Percentiles rank a stretch among this genome's conserved stretches.
Evolutionary conservation across 78 protist genomes (phyloP).

Genomic region (Dictyostelium discoideum): DNA sequence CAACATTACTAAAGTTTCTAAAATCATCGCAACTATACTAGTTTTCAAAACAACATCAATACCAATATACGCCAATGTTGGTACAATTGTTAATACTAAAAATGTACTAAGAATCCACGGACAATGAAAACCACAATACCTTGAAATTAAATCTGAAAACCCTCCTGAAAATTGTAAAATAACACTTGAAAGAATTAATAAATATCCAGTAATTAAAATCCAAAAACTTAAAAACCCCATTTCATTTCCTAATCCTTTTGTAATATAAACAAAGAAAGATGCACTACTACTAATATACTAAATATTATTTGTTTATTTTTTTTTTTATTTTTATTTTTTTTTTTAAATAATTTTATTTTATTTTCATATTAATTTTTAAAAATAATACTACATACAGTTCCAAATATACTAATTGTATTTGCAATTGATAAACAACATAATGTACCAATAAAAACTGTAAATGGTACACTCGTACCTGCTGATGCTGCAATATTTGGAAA

Average conservation of each 20-base stretch:
- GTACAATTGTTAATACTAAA: neutral
- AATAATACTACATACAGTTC: neutral
- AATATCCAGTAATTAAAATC: constrained; percentile 27
- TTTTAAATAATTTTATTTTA: too few species aligned
- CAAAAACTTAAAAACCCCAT: constrained; percentile 48
- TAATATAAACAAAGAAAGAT: constrained; percentile 24
- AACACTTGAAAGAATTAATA: neutral
- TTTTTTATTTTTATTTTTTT: too few species aligned
- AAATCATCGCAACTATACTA: constrained; percentile 1
- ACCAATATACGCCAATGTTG: constrained; percentile 48
- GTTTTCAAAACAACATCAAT: constrained; percentile 31
- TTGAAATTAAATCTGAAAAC: neutral
- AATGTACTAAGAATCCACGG: constrained; percentile 25
- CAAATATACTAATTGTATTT: constrained; percentile 44
- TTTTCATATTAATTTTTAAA: too few species aligned
- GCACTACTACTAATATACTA: constrained; percentile 9
- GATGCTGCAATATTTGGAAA: constrained; percentile 17
- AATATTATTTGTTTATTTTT: too few species aligned
- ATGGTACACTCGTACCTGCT: constrained; percentile 16
- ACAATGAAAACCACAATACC: neutral
- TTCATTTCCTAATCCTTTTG: constrained; percentile 12
- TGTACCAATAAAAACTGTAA: neutral
- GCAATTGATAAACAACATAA: constrained; percentile 55
- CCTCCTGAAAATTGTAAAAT: neutral
- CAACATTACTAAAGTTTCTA: constrained; percentile 2